Evolutionary conservation across 108 stramenopile genomes (phyloP).

Genomic region (Fistulifera pelliculosa): DNA sequence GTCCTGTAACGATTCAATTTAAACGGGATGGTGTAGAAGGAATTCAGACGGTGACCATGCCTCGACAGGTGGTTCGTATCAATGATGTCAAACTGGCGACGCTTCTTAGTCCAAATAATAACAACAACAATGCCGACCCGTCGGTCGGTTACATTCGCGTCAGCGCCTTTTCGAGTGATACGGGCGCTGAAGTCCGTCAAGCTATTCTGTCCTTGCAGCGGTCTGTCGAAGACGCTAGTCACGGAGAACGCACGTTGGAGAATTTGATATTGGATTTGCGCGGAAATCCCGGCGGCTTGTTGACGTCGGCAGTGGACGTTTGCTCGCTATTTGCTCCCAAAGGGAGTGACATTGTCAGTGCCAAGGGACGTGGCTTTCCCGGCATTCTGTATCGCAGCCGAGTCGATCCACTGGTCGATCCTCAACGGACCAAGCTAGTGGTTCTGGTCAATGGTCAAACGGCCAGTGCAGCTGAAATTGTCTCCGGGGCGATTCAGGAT

Average conservation of each 20-base stretch:
- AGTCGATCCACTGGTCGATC: conserved; percentile 68
- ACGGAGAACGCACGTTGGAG: conserved; percentile 40
- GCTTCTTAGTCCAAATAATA: conserved; percentile 15
- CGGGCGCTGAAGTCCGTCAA: conserved; percentile 73
- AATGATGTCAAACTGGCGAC: conserved; percentile 80
- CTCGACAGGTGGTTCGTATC: conserved; percentile 64
- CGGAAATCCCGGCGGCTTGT: conserved; percentile 93
- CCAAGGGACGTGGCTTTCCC: conserved; percentile 86
- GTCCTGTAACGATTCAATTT: conserved; percentile 65
- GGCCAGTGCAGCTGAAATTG: conserved; percentile 93
- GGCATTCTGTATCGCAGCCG: conserved; percentile 73
- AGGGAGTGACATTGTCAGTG: conserved; percentile 85
- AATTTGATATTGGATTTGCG: conserved; percentile 88
- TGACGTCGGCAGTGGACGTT: conserved; percentile 91
- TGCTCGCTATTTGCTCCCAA: conserved; percentile 84
- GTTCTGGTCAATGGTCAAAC: conserved; percentile 86
- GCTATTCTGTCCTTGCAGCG: conserved; percentile 65
- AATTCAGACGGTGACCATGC: conserved; percentile 50
- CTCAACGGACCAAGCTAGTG: conserved; percentile 68
- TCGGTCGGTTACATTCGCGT: conserved; percentile 90
- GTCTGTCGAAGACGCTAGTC: conserved; percentile 44
- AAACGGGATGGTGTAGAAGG: conserved; percentile 60
- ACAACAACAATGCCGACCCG: too few relatives aligned
- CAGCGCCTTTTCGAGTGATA: conserved; percentile 80
- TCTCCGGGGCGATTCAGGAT: conserved; percentile 94